Base-by-base conservation (phyloP, 2,329 filamentous ascomycete genomes). In the Furcasterigmium sp. region DNA sequence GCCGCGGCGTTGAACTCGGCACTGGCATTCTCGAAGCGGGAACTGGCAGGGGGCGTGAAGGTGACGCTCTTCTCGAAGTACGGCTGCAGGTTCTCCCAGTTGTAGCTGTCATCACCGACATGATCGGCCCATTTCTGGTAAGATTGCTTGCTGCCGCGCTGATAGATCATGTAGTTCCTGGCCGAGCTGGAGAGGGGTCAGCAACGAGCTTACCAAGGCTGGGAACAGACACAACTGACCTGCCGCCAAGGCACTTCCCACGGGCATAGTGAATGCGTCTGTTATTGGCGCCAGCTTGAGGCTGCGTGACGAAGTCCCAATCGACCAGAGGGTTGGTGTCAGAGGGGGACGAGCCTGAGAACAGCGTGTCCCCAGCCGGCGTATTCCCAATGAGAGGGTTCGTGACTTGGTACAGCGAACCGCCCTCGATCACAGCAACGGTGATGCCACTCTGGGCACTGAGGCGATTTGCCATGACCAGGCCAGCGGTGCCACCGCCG, bases 341-440 rank as follows among this genome's bases (percentile, higher is more conserved):
- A 9, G 32, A 37, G 2, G 48, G 44, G 17, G 42, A 44, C 14
- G 46, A 44, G 8, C 51, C 49, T 7, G 47, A 45, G 39, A 51
- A 52, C 15, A 50, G 49, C 0, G 57, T 46, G n/a, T 58, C 50
- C 2, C 52, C 52, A 7, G 38, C 18, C 13, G 38, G 38, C 14
- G 38, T 40, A 18, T 30, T 18, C 26, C 38, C 38, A 28, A 40
- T 18, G 13, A 32, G 11, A 14, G 38, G 38, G 39, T 62, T 61
- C 7, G 47, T 43, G 18, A 60, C 46, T 46, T 68, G 58, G 37
- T 60, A 56, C 25, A 62, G 62, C 2, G 44, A 46, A 4, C 65
- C 65, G 2, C 63, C 65, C 48, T 69, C 65, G 25, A 69, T 51
- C 4, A 68, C 57, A 18, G 64, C 64, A 13, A 69, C 64, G 4